Conservation (phyloP, 345 rosid genomes). For the Boechera retrofracta region DNA sequence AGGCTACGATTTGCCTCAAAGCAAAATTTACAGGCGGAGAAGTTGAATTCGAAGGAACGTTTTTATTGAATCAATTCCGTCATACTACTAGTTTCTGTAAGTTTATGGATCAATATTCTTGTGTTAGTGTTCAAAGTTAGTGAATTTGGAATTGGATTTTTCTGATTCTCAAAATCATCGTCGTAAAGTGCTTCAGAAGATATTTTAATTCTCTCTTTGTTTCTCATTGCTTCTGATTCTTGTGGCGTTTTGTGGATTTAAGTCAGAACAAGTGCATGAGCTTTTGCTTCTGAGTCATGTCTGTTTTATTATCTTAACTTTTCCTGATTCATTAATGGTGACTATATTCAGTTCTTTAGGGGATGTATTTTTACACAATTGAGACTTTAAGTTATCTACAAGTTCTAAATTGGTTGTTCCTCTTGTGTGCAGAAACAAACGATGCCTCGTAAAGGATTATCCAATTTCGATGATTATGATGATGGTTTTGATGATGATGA, state of each 20-base stretch:
- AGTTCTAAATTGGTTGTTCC: background rate
- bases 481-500: slow-evolving; percentile 52
- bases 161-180: background rate
- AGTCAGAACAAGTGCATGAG: slow-evolving; percentile 1
- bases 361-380: background rate
- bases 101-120: slow-evolving; percentile 1
- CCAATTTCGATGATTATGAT: slow-evolving; percentile 47
- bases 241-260: slow-evolving; percentile 10
- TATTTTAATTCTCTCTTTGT: background rate
- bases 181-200: background rate
- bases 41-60: slow-evolving; percentile 5
- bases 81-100: slow-evolving; percentile 4
- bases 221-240: slow-evolving; percentile 18
- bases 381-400: background rate
- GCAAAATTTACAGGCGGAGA: slow-evolving; percentile 16
- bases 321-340: slow-evolving; percentile 1
- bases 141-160: slow-evolving; percentile 22
- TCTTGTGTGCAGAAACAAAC: slow-evolving; percentile 31
- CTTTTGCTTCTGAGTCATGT: slow-evolving; percentile 15
- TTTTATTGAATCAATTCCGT: background rate
- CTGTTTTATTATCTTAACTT: background rate
- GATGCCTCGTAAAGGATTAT: slow-evolving; percentile 64
- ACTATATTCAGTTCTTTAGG: background rate
- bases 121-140: background rate
- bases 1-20: slow-evolving; percentile 7